Base-by-base conservation (phyloP, 306 rosid genomes). In the Vigna hirtella region DNA sequence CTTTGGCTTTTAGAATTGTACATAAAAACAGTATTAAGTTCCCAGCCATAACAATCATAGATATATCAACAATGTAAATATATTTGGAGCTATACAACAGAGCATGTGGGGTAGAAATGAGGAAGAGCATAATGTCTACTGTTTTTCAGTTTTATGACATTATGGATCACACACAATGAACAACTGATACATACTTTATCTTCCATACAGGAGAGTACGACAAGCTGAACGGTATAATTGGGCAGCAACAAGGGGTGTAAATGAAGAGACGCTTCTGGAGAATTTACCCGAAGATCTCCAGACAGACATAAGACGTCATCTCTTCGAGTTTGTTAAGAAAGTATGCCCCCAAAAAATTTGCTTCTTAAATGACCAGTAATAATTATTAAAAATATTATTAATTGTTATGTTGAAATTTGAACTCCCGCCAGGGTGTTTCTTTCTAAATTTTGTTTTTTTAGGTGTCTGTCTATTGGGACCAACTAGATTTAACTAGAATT, bases 171-270 rank as follows among this genome's bases (percentile, higher is more conserved):
- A 1, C 18, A 36, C 15, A 52, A 63, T 81, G 49, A n/a, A 30
- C 36, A 71, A 63, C 55, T 82, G 38, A 64, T 51, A 34, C 22
- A 77, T 36, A 52, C 13, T 61, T 43, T 77, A 45, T 55, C 43
- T 77, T 26, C 20, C 70, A n/a, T 74, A 81, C 70, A 94, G 98
- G 96, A 87, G 78, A 84, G 94, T 94, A 38, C 84, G 85, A 2
- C 85, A 83, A 52, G 94, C 97, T 47, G 98, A 94, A 78, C 86
- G 96, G 59, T 94, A 86, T 72, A 85, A 28, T 30, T 94, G 97
- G 97, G 96, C 94, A 69, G 96, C 98, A 51, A 92, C 97, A 66
- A 92, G 97, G 78, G 98, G 98, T 0, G 98, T 90, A 66, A 85
- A 90, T 83, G 98, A 94, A 63, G 94, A 89, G 83, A 71, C 38